Conservation (phyloP, 768 basidiomycete genomes). For the Ramaria sp. region DNA sequence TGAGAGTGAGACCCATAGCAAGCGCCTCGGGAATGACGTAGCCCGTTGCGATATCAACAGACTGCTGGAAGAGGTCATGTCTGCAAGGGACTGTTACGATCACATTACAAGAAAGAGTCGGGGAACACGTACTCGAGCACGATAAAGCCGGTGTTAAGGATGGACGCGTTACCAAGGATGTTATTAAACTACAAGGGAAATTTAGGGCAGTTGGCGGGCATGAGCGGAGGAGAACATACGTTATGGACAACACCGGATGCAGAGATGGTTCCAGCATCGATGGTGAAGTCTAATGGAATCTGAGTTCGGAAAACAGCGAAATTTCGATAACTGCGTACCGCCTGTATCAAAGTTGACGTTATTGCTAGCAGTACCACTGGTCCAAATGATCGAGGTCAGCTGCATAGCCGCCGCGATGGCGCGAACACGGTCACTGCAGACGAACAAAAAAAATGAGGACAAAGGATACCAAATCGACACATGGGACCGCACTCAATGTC, state of each 20-base stretch:
- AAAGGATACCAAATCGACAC: background rate
- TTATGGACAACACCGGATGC: conserved; percentile 53
- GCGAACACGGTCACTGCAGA: conserved; percentile 70
- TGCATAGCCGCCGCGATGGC: conserved; percentile 78
- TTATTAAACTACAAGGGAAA: conserved; percentile 40
- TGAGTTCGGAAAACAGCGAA: background rate
- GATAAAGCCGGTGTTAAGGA: conserved; percentile 69
- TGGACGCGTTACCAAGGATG: conserved; percentile 53
- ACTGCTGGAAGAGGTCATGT: conserved; percentile 77
- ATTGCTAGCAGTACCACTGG: conserved; percentile 38
- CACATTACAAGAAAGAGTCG: background rate
- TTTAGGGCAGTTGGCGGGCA: conserved; percentile 11
- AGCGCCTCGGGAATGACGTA: conserved; percentile 79
- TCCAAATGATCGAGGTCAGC: conserved; percentile 78
- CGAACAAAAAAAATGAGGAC: conserved; percentile 14
- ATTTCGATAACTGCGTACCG: conserved; percentile 25
- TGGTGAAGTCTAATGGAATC: conserved; percentile 55
- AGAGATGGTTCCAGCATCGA: conserved; percentile 49
- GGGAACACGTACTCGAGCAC: conserved; percentile 48
- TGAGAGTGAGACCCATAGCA: conserved; percentile 56
- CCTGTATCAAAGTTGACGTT: conserved; percentile 59
- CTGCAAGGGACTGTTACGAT: background rate
- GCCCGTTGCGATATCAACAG: conserved; percentile 76
- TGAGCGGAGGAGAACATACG: conserved; percentile 3
- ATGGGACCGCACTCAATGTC: conserved; percentile 51